These are phyloP conservation scores for Apodospora peruviana DNA, from an alignment of 495 filamentous ascomycete species.

Conservation along the genomic window DNA sequence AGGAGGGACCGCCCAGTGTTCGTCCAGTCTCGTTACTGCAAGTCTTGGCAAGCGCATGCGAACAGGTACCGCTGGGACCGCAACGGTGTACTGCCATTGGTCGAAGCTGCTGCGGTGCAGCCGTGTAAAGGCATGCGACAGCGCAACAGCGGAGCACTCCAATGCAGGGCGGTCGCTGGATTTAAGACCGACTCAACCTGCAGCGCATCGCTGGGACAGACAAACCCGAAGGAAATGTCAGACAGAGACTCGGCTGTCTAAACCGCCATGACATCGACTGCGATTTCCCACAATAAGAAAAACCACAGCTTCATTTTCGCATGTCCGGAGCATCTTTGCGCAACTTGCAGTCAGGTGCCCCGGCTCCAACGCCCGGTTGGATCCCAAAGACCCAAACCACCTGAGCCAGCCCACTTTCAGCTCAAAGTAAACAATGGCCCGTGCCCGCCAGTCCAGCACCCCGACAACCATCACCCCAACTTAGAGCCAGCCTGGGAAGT, in stretches of 20 bases:
- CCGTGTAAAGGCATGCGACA: conserved; percentile 3
- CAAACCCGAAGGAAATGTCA: background rate
- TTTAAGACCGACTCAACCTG: background rate
- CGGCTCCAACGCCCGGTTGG: no score
- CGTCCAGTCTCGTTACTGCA: no score
- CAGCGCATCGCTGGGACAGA: background rate
- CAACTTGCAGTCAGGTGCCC: background rate
- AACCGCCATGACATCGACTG: conserved; percentile 6
- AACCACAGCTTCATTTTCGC: conserved; percentile 2
- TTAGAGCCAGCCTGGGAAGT: conserved; percentile 1
- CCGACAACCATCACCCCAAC: conserved; percentile 19
- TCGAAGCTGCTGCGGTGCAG: background rate
- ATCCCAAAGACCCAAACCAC: background rate
- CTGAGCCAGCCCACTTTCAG: conserved; percentile 3
- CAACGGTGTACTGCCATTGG: conserved; percentile 9
- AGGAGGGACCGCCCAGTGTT: no score
- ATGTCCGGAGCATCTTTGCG: background rate
- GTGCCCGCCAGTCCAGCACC: conserved; percentile 21
- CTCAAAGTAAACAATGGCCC: conserved; percentile 30
- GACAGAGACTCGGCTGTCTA: background rate
- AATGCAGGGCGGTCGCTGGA: background rate
- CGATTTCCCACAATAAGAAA: background rate
- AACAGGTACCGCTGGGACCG: background rate
- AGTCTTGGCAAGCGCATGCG: background rate
- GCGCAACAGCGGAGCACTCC: background rate